Evolutionary conservation across 2,329 filamentous ascomycete species (phyloP).

Genomic region (Orbilia quercus): DNA sequence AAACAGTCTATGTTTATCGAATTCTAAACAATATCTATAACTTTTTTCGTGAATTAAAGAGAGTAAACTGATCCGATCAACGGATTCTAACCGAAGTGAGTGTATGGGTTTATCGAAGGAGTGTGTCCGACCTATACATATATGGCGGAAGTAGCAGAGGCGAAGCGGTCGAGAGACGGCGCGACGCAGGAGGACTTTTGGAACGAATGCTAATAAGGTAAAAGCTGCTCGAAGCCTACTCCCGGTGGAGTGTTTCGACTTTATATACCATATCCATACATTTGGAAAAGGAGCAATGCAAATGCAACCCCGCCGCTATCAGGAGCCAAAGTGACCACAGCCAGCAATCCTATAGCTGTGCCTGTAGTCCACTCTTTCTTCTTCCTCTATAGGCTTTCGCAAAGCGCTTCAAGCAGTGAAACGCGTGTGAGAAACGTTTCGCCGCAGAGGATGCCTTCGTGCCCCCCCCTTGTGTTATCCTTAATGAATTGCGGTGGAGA

Average conservation of each 20-base stretch:
- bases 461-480: constrained; percentile 41
- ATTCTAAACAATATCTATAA: constrained; percentile 34
- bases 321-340: constrained; percentile 12
- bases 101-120: constrained; percentile 25
- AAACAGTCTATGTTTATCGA: constrained; percentile 36
- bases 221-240: constrained; percentile 11
- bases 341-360: constrained; percentile 31
- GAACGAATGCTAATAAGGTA: constrained; percentile 6
- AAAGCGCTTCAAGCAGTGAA: constrained; percentile 34
- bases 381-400: constrained; percentile 2
- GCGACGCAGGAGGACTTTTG: constrained; percentile 28
- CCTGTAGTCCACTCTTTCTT: too few species aligned
- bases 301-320: constrained; percentile 10
- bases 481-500: constrained; percentile 34
- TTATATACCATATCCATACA: constrained; percentile 48
- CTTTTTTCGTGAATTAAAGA: constrained; percentile 35
- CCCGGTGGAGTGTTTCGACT: constrained; percentile 47
- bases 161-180: constrained; percentile 53
- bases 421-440: constrained; percentile 54
- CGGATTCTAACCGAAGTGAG: constrained; percentile 51
- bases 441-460: constrained; percentile 12
- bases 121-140: constrained; percentile 12
- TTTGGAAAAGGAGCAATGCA: constrained; percentile 22
- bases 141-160: constrained; percentile 5
- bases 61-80: constrained; percentile 55